Evolutionary conservation across 306 rosid genomes (phyloP).

Genomic region (Vicia faba): DNA sequence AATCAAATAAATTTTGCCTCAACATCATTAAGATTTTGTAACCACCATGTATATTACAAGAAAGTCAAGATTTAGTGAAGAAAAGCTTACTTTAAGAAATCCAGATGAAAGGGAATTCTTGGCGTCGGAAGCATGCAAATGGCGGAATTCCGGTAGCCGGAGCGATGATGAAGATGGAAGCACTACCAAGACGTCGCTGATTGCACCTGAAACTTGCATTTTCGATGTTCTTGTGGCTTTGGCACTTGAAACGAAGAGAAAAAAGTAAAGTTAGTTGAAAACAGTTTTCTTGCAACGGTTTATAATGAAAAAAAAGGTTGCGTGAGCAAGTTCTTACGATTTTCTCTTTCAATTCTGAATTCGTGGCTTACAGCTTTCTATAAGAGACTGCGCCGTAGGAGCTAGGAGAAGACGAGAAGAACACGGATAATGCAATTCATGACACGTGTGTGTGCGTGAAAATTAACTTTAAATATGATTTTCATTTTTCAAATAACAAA

Average conservation of each 20-base stretch:
- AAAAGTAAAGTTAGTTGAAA: neutral
- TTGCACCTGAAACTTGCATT: conserved; percentile 77
- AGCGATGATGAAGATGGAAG: conserved; percentile 62
- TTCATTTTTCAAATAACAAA: no score
- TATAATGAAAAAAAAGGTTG: neutral
- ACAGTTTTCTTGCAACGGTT: neutral
- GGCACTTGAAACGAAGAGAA: neutral
- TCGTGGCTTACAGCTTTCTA: neutral
- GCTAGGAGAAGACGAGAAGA: neutral
- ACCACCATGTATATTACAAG: neutral
- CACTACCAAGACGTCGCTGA: conserved; percentile 63
- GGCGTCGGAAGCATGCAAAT: conserved; percentile 53
- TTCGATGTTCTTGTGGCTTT: conserved; percentile 7
- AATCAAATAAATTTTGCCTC: conserved; percentile 13
- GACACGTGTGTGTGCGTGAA: neutral
- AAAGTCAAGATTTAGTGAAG: conserved; percentile 14
- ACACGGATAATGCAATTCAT: neutral
- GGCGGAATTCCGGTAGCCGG: conserved; percentile 57
- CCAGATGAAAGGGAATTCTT: conserved; percentile 56
- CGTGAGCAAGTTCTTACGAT: neutral
- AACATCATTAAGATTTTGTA: no score
- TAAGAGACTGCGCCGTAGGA: neutral
- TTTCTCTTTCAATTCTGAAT: neutral
- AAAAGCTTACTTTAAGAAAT: conserved; percentile 59
- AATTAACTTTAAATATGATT: neutral